Evolutionary conservation across 2,329 filamentous ascomycete species (phyloP), one percentile per base, ranked within the genome.

Genomic region (Zelopaecilomyces penicillatus): DNA sequence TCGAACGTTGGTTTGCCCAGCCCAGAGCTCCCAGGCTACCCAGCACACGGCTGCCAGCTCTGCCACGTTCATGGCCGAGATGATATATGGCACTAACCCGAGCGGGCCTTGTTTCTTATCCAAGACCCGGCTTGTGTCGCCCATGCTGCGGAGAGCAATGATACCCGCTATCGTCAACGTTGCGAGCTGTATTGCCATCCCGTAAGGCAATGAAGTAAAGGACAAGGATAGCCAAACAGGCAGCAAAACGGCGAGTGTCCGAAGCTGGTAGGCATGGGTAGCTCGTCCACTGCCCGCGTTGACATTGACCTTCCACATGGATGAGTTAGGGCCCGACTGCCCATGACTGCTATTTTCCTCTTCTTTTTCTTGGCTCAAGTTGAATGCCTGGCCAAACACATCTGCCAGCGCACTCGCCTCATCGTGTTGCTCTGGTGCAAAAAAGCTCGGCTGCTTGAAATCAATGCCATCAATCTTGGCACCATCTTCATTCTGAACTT

Each of bases 391-490:
- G 36, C 60, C 62, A 41, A 75, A 62, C 12, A 74, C 50, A 30
- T 73, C 69, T 0, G 70, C 69, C 44, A 75, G 45, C 1, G 63
- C 60, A 44, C 65, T 68, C 3, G 68, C 58, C 39, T 71, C 68
- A 36, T 63, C 56, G 27, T 37, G 29, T 19, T 53, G 44, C 9
- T 63, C 54, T 1, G 69, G 66, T 4, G 78, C 77, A 59, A 80
- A 82, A 62, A 81, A 76, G n/a, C 63, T 75, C 2, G 78, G 79
- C 39, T 78, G 75, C 46, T 78, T 73, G 43, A 83, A 81, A 30
- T 73, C 63, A 32, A 68, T 68, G 0, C 29, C 43, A 11, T 52
- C 59, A 1, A 50, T 49, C 6, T 50, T 43, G 1, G 42, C 43
- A 3, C 38, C 39, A 12, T 52, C 48, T 42, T 41, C 31, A 42